Base-by-base conservation (phyloP, 768 basidiomycete species). In the Asterophora lycoperdoides region DNA sequence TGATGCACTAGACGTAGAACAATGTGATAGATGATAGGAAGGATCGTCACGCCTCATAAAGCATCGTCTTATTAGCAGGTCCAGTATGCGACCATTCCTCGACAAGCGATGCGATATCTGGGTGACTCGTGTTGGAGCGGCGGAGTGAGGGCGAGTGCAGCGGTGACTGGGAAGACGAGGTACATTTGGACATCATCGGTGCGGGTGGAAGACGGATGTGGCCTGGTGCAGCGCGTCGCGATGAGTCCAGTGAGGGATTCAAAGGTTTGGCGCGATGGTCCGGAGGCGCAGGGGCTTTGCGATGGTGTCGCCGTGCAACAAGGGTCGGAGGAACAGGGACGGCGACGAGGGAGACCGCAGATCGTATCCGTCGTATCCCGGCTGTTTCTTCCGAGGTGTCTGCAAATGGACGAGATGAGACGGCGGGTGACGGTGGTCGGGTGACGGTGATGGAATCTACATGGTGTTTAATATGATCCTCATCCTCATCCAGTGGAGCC, bases 21-120 rank as follows among this genome's bases (percentile, higher is more conserved):
- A 26, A 13, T 23, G 23, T 20, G 20, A 40, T 23, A 40, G 20
- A 26, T 23, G 39, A 23, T 2, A 26, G 10, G 14, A 40, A 23
- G 17, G 18, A 40, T 11, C 19, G 40, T 43, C 30, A 20, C 3
- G 72, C 63, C 53, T 72, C 73, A 55, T 71, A 77, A 41, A 74
- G 68, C 43, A 66, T 62, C 14, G 81, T 84, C 62, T 76, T 69
- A 55, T 81, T 81, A 32, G 81, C 83, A 8, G 84, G 81, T 4
- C 84, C 82, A 6, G 69, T 61, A 8, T 65, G 61, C 1, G 76
- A 64, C 80, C 80, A 88, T 44, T 79, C 71, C 48, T 79, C 68
- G 46, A 84, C 78, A 14, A 86, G 71, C 6, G 74, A 70, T n/a
- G 71, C 62, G 37, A 86, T 73, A 57, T 81, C 78, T 9, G 80